Conservation (phyloP, 768 basidiomycete species). For the Hemileccinum rubropunctum region DNA sequence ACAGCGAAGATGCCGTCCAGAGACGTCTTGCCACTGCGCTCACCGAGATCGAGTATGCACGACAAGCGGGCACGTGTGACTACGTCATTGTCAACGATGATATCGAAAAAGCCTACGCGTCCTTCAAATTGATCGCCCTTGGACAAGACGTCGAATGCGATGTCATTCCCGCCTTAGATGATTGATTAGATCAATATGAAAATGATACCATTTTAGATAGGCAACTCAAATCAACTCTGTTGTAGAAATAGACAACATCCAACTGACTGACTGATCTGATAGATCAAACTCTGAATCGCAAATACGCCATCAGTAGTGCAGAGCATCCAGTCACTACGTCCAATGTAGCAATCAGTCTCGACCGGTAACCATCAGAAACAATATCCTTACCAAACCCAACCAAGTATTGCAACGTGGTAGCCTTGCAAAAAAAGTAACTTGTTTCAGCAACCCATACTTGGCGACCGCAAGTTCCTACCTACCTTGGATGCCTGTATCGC, state of each 20-base stretch:
- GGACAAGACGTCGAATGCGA: constrained; percentile 65
- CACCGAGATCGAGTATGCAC: constrained; percentile 82
- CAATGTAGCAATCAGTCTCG: constrained; percentile 5
- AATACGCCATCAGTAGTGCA: constrained; percentile 83
- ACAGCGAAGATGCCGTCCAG: constrained; percentile 66
- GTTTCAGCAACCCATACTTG: constrained; percentile 2
- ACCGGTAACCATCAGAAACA: background rate
- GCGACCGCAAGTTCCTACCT: constrained; percentile 4
- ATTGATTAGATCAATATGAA: constrained; percentile 30
- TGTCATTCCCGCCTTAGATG: constrained; percentile 61
- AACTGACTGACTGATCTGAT: background rate
- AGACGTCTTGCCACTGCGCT: constrained; percentile 77
- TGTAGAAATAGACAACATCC: background rate
- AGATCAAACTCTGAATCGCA: constrained; percentile 57
- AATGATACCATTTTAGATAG: constrained; percentile 6
- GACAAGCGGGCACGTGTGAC: constrained; percentile 71
- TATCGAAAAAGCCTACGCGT: constrained; percentile 73
- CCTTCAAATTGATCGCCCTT: constrained; percentile 75
- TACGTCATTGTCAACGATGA: constrained; percentile 89
- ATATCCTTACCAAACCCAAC: constrained; percentile 74
- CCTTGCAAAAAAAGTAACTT: constrained; percentile 38
- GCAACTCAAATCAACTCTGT: background rate
- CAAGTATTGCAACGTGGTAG: constrained; percentile 82
- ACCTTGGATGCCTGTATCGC: constrained; percentile 86
- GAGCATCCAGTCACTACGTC: constrained; percentile 79